Base-by-base conservation (phyloP, 2,329 filamentous ascomycete genomes). In the Trichoderma cornu-damae region DNA sequence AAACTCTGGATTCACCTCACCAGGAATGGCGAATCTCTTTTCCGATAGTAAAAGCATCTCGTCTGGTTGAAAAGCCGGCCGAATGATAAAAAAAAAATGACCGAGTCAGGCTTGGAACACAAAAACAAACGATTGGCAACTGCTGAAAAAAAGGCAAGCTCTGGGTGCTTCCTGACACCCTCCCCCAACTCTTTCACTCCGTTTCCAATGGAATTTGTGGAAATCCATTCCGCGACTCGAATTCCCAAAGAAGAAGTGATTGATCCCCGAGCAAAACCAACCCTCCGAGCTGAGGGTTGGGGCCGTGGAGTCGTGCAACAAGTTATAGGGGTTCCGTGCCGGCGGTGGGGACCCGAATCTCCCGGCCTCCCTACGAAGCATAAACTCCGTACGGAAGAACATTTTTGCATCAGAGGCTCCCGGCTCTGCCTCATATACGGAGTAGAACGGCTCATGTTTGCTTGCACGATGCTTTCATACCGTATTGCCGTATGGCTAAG, bases 21-120 rank as follows among this genome's bases (percentile, higher is more conserved):
- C 59, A 11, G 68, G 63, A 1, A 64, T 63, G n/a, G 24, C 58
- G 46, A 11, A 48, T 66, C 37, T 68, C 64, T 30, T 69, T n/a
- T n/a, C n/a, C 61, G 9, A 68, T 35, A 1, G 63, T 61, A 44
- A 67, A 44, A 67, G 55, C 67, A 67, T 69, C 6, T 32, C 60
- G 30, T 20, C 28, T 37, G 7, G 14, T 16, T 51, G 3, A 2
- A 4, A 20, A 14, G 11, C 11, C 14, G 7, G 1, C 12, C 9
- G 14, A 6, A 18, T 7, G 3, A 1, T 18, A 12, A 28, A 18
- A 8, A 8, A 14, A 12, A 9, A 26, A 49, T 32, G 3, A 2
- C 20, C 1, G 6, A 16, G n/a, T 4, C 14, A 28, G n/a, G 6
- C 22, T 28, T 2, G 5, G 3, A 12, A 18, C 0, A 28, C 22